Base-by-base conservation (phyloP, 352 stramenopile genomes). In the Hyaloperonospora brassicae region DNA sequence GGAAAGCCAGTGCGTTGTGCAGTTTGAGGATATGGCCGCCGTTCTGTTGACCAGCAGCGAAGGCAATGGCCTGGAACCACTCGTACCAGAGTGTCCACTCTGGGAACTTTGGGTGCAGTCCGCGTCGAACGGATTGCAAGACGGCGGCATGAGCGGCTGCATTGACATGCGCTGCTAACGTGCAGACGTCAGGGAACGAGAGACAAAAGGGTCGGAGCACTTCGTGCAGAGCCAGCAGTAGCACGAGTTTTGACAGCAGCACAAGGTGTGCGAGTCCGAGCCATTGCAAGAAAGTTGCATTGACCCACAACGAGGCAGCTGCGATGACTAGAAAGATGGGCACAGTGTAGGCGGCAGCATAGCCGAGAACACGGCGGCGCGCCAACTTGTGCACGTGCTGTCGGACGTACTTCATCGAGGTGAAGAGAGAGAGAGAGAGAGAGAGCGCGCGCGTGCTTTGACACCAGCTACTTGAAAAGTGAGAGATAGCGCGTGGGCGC, bases 41-140 rank as follows among this genome's bases (percentile, higher is more conserved):
- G 45, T 69, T 53, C 12, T 22, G 49, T 50, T 57, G 55, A 5
- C 59, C 59, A 8, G 66, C 62, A 35, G 62, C 48, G 34, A 59
- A 61, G 17, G 66, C 51, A 12, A 76, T 57, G 34, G 72, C 68
- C 22, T 82, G 68, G 54, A 74, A 68, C 48, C 60, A 57, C 42
- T 76, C 62, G 55, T 72, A 79, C 50, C 55, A 62, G 21, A 73
- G 34, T 41, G 62, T 81, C 72, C 72, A 79, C 44, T 64, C 57
- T 1, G 54, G 56, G 46, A 76, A 81, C 40, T 65, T 63, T 25
- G 68, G 59, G 0, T 36, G 44, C 2, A 70, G 54, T 2, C 66
- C 69, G 22, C 64, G 61, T 11, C 49, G 46, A 5, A 60, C n/a
- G 35, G 63, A 68, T 17, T 57, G 47, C 38, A 75, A 44, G 14